phyloP scores from a whole-genome alignment of 2,329 filamentous ascomycete genomes.

The Madurella fahalii region DNA sequence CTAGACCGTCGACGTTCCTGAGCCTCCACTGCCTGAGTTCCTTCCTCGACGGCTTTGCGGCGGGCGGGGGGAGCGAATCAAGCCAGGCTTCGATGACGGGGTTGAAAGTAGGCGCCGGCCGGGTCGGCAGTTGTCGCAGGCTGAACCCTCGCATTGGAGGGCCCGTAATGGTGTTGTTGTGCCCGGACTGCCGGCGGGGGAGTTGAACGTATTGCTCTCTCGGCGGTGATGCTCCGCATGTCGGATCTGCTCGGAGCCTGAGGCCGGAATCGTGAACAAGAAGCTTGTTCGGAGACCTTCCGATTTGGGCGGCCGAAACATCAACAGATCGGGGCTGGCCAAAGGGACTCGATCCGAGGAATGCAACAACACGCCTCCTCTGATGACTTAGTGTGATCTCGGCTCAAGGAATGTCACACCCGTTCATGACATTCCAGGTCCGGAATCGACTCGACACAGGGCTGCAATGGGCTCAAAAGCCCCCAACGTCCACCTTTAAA shows the following conservation, averaged over 20 bases:
- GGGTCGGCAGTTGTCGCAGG: slow-evolving; percentile 12
- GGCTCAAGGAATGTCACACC: not conserved
- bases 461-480: not conserved
- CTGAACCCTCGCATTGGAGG: slow-evolving; percentile 9
- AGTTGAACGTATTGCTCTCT: slow-evolving; percentile 1
- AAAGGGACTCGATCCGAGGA: not conserved
- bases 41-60: slow-evolving; percentile 5
- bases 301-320: not conserved
- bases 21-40: slow-evolving; percentile 19
- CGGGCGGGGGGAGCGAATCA: slow-evolving; percentile 13
- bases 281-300: not conserved
- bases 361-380: too few relatives aligned
- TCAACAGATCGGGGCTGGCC: not conserved
- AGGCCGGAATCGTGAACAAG: not conserved
- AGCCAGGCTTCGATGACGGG: slow-evolving; percentile 21
- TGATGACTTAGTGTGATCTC: too few relatives aligned
- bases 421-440: not conserved
- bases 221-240: slow-evolving; percentile 6
- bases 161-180: not conserved
- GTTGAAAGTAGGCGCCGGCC: slow-evolving; percentile 15
- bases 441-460: not conserved
- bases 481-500: not conserved
- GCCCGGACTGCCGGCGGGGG: slow-evolving; percentile 5
- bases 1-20: slow-evolving; percentile 4
- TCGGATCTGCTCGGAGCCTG: slow-evolving; percentile 3